A percentile compares a stretch with the other conserved stretches of the same genome.
Conservation (phyloP, 2,329 filamentous ascomycete species). For the Alternaria infectoria region DNA sequence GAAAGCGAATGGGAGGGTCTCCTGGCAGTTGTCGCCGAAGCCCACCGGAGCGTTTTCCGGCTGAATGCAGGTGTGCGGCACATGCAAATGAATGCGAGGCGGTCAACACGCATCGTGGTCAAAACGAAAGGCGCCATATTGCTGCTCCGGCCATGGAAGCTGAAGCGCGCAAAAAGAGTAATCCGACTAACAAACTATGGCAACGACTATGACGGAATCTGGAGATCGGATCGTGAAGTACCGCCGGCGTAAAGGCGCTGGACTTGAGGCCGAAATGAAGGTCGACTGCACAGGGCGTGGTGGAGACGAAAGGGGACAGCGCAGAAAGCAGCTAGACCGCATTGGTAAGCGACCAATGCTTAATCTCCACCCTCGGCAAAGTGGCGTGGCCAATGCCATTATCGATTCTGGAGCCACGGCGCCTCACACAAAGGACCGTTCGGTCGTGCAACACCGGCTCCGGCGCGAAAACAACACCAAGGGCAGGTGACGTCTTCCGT, state of each 20-base stretch:
- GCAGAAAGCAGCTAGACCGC: constrained; percentile 13
- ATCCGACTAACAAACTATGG: not conserved
- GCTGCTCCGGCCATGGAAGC: constrained; percentile 1
- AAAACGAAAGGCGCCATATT: not conserved
- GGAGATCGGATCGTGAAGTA: constrained; percentile 8
- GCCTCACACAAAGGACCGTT: constrained; percentile 9
- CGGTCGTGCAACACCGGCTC: constrained; percentile 13
- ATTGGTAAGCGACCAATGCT: constrained; percentile 13
- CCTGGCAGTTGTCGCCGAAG: constrained; percentile 6
- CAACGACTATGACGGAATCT: constrained; percentile 12
- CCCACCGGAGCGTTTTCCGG: constrained; percentile 14
- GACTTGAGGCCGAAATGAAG: constrained; percentile 33
- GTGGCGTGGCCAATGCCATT: constrained; percentile 13
- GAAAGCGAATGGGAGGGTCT: constrained; percentile 10
- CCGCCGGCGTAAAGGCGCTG: constrained; percentile 4
- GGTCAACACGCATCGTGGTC: constrained; percentile 3
- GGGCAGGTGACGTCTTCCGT: not conserved
- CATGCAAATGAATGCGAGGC: constrained; percentile 16
- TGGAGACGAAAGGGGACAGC: constrained; percentile 12
- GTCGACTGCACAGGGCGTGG: constrained; percentile 11
- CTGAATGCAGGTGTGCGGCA: constrained; percentile 17
- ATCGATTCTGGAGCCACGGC: constrained; percentile 21
- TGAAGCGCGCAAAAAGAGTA: constrained; percentile 1
- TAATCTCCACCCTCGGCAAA: constrained; percentile 25
- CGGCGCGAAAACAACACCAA: not conserved